Base-by-base conservation (phyloP, 2,329 filamentous ascomycete species). In the Talaromyces sp. region DNA sequence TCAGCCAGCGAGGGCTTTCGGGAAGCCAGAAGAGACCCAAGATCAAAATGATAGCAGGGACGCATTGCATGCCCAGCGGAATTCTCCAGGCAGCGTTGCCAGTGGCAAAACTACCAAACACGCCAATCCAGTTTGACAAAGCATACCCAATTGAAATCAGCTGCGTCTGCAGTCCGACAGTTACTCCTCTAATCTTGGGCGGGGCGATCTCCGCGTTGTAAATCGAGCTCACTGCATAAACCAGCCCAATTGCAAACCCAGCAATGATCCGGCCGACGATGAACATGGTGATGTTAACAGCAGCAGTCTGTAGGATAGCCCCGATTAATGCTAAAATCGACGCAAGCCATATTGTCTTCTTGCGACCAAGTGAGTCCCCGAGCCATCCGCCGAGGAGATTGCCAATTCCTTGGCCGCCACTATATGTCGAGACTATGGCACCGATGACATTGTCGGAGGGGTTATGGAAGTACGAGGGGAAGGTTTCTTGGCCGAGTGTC, bases 81-180 rank as follows among this genome's bases (percentile, higher is more conserved):
- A 89, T 4, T 84, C 83, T 78, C 79, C 88, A 89, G 0, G 85
- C 83, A 1, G 82, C 78, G 0, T 81, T 72, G 0, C 85, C 83
- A 0, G 79, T 68, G 64, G 90, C 83, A 70, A 82, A 86, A 60
- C 88, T 87, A 16, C 89, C 69, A 61, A 64, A 56, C 59, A 89
- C 88, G 8, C 34, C 36, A 18, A 55, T 87, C 87, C 82, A 82
- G 89, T 66, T 89, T 89, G 64, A 92, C 91, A 30, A 88, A 87
- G 80, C 88, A 89, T 73, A 92, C 89, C 73, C 92, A 54, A 85
- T 83, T 56, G 88, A 87, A 27, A 92, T 88, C 34, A 92, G 81
- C 3, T 64, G 61, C 28, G 28, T 53, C 73, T 92, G 89, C 53
- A 85, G 83, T 56, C 88, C 87, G 27, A 92, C 88, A 40, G 92